phyloP scores from a whole-genome alignment of 768 basidiomycete genomes.

The Cystofilobasidium bisporidii region DNA sequence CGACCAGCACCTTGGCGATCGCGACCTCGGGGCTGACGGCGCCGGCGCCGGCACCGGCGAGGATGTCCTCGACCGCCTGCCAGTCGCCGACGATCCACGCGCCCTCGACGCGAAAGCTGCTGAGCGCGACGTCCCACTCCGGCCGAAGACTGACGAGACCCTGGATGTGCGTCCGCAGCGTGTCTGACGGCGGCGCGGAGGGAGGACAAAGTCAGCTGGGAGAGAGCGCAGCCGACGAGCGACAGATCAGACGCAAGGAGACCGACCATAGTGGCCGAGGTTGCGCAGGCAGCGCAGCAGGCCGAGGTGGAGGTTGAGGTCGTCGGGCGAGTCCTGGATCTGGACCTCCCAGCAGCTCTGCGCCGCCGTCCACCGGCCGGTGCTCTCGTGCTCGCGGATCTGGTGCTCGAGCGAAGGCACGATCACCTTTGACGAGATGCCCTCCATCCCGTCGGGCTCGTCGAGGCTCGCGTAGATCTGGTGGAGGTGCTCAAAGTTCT shows the following conservation, averaged over 20 bases:
- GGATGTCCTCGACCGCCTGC: conserved; percentile 62
- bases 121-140: conserved; percentile 65
- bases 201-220: background rate
- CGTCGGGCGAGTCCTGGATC: conserved; percentile 80
- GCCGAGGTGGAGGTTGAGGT: conserved; percentile 78
- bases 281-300: conserved; percentile 83
- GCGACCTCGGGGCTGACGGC: conserved; percentile 51
- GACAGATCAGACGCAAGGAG: background rate
- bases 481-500: conserved; percentile 79
- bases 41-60: conserved; percentile 42
- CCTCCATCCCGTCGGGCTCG: conserved; percentile 99
- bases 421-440: conserved; percentile 76
- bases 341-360: conserved; percentile 99
- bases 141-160: conserved; percentile 70
- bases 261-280: conserved; percentile 84
- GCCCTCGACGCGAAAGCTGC: conserved; percentile 81
- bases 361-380: conserved; percentile 92
- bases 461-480: conserved; percentile 93
- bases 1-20: conserved; percentile 68
- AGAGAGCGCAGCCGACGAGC: background rate
- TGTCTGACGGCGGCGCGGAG: conserved; percentile 53
- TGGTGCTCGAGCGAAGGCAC: conserved; percentile 88
- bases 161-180: conserved; percentile 82
- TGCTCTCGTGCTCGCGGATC: conserved; percentile 94
- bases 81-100: conserved; percentile 95